A percentile compares a stretch with the other conserved stretches of the same genome.
phyloP scores from a whole-genome alignment of 192 early-diverging fungal genomes.

The Rhizoclosmatium sp. region DNA sequence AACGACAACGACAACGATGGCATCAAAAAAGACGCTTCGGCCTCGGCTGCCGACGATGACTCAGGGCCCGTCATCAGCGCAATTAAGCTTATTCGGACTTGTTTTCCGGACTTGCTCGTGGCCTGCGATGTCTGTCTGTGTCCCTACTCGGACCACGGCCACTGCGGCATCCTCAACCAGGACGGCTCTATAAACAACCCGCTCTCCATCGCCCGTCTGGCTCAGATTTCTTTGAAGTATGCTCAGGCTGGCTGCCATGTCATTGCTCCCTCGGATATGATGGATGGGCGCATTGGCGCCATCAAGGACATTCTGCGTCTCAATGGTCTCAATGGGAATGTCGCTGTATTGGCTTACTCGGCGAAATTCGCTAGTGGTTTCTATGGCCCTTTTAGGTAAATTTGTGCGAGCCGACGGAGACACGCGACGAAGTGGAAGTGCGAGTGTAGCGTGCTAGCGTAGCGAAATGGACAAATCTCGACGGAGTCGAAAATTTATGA shows the following conservation, averaged over 20 bases:
- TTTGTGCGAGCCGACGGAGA: no score
- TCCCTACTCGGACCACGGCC: conserved; percentile 95
- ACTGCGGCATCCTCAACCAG: conserved; percentile 76
- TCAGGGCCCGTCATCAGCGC: conserved; percentile 86
- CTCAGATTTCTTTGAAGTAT: conserved; percentile 85
- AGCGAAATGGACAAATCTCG: background rate
- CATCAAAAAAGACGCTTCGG: conserved; percentile 65
- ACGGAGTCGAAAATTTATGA: no score
- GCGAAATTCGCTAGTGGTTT: conserved; percentile 96
- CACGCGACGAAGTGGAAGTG: no score
- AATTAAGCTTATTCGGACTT: conserved; percentile 75
- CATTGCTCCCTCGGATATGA: conserved; percentile 97
- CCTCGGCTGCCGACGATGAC: conserved; percentile 83
- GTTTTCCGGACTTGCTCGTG: conserved; percentile 83
- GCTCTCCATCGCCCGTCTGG: conserved; percentile 77
- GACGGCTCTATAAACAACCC: conserved; percentile 89
- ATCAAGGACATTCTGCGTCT: conserved; percentile 87
- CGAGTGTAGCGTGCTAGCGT: background rate
- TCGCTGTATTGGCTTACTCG: conserved; percentile 93
- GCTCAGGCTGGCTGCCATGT: conserved; percentile 91
- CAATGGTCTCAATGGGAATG: conserved; percentile 77
- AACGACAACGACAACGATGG: conserved; percentile 37
- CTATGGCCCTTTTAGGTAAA: conserved; percentile 94
- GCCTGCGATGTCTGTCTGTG: conserved; percentile 97
- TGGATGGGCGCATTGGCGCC: conserved; percentile 92